A percentile compares a stretch with the other conserved stretches of the same genome.
Conservation (phyloP, 2,329 filamentous ascomycete genomes). For the Fusarium nisikadoi region DNA sequence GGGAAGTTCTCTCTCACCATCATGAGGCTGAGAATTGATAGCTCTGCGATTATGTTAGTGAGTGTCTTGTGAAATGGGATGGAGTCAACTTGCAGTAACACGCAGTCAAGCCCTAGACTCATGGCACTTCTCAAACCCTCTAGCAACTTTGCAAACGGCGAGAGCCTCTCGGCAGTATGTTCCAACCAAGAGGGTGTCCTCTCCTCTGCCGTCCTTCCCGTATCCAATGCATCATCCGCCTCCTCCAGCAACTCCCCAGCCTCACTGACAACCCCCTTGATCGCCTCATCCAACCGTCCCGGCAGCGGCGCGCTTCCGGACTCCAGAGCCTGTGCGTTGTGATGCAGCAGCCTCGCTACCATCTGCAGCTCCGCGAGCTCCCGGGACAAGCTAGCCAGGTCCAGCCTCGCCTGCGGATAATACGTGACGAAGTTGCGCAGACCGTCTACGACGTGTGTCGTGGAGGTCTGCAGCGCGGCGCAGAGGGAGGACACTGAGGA, state of each 20-base stretch:
- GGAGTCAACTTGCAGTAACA: constrained; percentile 30
- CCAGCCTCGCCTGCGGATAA: constrained; percentile 40
- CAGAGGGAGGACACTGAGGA: constrained; percentile 36
- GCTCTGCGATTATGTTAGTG: constrained; percentile 25
- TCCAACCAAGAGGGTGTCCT: constrained; percentile 35
- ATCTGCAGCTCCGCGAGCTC: constrained; percentile 45
- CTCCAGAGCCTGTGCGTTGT: constrained; percentile 38
- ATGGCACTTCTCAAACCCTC: constrained; percentile 39
- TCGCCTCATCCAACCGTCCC: constrained; percentile 17
- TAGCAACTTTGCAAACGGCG: constrained; percentile 29
- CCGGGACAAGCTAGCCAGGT: constrained; percentile 40
- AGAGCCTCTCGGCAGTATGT: constrained; percentile 39
- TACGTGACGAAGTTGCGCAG: constrained; percentile 41
- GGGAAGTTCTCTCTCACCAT: constrained; percentile 35
- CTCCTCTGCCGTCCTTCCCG: constrained; percentile 20
- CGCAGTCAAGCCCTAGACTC: constrained; percentile 38
- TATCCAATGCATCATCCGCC: constrained; percentile 36
- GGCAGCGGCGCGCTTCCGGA: constrained; percentile 20
- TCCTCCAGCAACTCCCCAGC: constrained; percentile 36
- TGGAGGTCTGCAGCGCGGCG: constrained; percentile 35
- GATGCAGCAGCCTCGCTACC: constrained; percentile 40
- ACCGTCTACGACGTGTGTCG: constrained; percentile 28
- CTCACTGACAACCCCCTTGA: constrained; percentile 33
- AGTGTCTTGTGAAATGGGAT: background rate
- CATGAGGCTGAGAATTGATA: constrained; percentile 39